Percentiles rank a stretch among this genome's conserved stretches.
Evolutionary conservation across 768 basidiomycete species (phyloP).

Genomic region (Boletus rufocinnamomeus): DNA sequence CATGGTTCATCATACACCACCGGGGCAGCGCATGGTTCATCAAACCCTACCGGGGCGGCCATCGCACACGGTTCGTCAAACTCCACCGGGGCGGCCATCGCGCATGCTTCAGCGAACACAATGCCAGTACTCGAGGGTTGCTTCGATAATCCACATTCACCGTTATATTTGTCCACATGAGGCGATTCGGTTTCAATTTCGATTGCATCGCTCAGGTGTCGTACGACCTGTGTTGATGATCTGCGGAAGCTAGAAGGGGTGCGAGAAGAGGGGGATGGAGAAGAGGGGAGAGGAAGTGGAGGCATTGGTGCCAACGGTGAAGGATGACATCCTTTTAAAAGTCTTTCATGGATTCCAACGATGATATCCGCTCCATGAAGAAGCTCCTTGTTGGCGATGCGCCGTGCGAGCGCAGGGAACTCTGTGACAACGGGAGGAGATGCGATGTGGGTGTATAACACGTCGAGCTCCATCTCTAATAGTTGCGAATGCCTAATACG

Average conservation of each 20-base stretch:
- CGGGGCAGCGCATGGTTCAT: no score
- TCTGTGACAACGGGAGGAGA: conserved; percentile 16
- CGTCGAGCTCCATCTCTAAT: conserved; percentile 28
- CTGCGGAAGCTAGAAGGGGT: no score
- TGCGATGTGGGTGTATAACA: conserved; percentile 19
- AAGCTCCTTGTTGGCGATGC: conserved; percentile 20
- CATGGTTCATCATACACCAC: no score
- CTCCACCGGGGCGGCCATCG: no score
- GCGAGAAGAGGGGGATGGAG: background rate
- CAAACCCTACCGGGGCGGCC: no score
- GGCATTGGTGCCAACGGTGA: background rate
- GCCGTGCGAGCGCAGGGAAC: conserved; percentile 14
- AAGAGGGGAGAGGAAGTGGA: background rate
- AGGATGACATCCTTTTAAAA: conserved; percentile 12
- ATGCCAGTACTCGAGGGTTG: no score
- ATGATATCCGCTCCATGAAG: conserved; percentile 28
- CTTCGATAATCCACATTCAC: no score
- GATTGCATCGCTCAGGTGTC: no score
- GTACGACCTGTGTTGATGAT: no score
- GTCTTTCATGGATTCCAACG: conserved; percentile 21
- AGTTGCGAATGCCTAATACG: conserved; percentile 17
- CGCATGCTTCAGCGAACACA: no score
- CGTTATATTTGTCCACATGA: no score
- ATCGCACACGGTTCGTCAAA: no score
- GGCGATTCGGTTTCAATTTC: background rate